Evolutionary conservation across 441 rosid species (phyloP).

Genomic region (Populus hybrid): DNA sequence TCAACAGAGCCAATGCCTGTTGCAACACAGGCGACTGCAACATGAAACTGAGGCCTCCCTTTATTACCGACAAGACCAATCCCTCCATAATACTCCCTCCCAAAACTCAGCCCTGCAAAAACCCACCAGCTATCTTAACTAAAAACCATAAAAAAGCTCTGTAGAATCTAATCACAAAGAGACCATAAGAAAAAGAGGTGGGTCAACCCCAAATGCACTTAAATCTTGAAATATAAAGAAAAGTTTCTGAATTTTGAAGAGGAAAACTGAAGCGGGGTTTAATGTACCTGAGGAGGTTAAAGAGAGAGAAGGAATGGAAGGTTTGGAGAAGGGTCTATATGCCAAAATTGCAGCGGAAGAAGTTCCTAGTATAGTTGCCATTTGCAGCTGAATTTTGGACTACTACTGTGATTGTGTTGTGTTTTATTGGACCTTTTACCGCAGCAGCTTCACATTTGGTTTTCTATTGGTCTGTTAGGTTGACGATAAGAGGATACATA

Average conservation of each 20-base stretch:
- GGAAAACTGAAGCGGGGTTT: background rate
- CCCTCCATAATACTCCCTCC: constrained; percentile 47
- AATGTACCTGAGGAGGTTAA: constrained; percentile 49
- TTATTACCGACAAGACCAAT: constrained; percentile 48
- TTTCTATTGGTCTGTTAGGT: constrained; percentile 29
- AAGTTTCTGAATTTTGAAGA: background rate
- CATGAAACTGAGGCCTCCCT: constrained; percentile 48
- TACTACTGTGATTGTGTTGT: background rate
- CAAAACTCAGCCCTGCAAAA: constrained; percentile 48
- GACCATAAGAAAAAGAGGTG: constrained; percentile 6
- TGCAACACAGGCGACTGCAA: constrained; percentile 68
- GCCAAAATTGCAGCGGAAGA: constrained; percentile 55
- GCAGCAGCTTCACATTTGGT: constrained; percentile 20
- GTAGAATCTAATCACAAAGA: background rate
- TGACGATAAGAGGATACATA: constrained; percentile 56
- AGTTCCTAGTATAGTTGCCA: constrained; percentile 69
- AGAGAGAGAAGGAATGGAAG: constrained; percentile 35
- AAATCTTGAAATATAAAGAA: background rate
- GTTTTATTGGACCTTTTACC: background rate
- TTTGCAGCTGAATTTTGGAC: constrained; percentile 13
- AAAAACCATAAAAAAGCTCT: background rate
- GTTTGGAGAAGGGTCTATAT: constrained; percentile 39
- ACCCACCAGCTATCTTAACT: constrained; percentile 4
- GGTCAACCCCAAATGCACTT: constrained; percentile 9
- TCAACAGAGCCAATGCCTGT: constrained; percentile 70